Conservation (phyloP, 495 filamentous ascomycete genomes). For the Xylaria scruposa region DNA sequence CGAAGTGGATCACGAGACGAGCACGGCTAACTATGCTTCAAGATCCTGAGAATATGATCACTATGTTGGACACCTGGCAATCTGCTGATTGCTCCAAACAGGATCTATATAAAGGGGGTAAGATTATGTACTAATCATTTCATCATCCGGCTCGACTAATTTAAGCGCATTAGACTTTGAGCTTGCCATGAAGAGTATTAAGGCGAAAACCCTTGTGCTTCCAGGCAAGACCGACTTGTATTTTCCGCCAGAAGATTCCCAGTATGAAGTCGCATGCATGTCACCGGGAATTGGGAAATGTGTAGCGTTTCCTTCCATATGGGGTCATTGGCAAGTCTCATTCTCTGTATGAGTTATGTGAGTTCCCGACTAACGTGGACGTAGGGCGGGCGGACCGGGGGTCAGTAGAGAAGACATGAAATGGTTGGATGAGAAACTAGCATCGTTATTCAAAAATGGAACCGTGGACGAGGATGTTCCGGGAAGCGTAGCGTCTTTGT, state of each 20-base stretch:
- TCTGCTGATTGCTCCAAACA: conserved; percentile 68
- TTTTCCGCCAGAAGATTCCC: conserved; percentile 76
- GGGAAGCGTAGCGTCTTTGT: not conserved
- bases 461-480: not conserved
- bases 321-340: conserved; percentile 62
- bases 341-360: not conserved
- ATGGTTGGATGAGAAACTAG: conserved; percentile 69
- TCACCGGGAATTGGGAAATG: conserved; percentile 63
- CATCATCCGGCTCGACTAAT: conserved; percentile 5
- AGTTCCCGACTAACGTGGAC: conserved; percentile 28
- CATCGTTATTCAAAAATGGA: conserved; percentile 50
- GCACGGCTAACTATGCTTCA: conserved; percentile 20
- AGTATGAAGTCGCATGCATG: conserved; percentile 72
- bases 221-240: conserved; percentile 74
- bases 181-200: conserved; percentile 69
- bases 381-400: conserved; percentile 66
- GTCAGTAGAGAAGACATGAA: conserved; percentile 67
- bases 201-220: conserved; percentile 69
- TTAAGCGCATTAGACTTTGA: conserved; percentile 53
- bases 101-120: conserved; percentile 63
- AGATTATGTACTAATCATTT: not conserved
- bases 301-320: conserved; percentile 66
- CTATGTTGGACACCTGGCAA: conserved; percentile 78
- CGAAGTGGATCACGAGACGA: not conserved
- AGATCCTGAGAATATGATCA: conserved; percentile 72